Conservation (phyloP, 495 filamentous ascomycete species). For the Annulohypoxylon nitens region DNA sequence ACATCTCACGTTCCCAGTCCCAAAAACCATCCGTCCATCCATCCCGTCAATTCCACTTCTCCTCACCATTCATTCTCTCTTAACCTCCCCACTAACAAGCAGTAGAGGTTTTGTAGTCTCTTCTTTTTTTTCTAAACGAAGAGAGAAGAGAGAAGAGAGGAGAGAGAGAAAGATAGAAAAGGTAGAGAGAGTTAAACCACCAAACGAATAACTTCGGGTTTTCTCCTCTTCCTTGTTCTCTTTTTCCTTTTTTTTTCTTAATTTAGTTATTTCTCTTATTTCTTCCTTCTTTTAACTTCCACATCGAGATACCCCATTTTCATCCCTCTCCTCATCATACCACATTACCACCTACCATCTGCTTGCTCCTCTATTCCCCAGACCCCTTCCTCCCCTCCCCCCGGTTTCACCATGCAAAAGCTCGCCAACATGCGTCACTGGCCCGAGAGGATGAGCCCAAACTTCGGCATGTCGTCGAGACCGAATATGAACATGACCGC, state of each 20-base stretch:
- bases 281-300: slow-evolving; percentile 44
- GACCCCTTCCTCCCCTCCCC: slow-evolving; percentile 46
- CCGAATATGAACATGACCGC: slow-evolving; percentile 78
- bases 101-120: slow-evolving; percentile 43
- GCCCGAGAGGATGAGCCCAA: slow-evolving; percentile 89
- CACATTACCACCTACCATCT: background rate
- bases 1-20: slow-evolving; percentile 36
- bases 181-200: slow-evolving; percentile 33
- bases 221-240: slow-evolving; percentile 48
- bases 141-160: slow-evolving; percentile 38
- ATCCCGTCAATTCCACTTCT: slow-evolving; percentile 57
- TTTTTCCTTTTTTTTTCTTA: slow-evolving; percentile 43
- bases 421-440: slow-evolving; percentile 90
- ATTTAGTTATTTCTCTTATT: slow-evolving; percentile 47
- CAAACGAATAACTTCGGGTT: slow-evolving; percentile 50
- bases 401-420: slow-evolving; percentile 81
- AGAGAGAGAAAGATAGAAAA: slow-evolving; percentile 54
- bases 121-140: slow-evolving; percentile 8
- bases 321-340: slow-evolving; percentile 22
- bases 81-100: slow-evolving; percentile 49
- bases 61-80: slow-evolving; percentile 53
- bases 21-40: slow-evolving; percentile 50
- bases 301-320: slow-evolving; percentile 44
- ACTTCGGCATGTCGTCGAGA: slow-evolving; percentile 79
- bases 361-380: slow-evolving; percentile 36